Evolutionary conservation across 1,139 yeast species (phyloP).

Genomic region (Zhuliangozyma blackwelliae): DNA sequence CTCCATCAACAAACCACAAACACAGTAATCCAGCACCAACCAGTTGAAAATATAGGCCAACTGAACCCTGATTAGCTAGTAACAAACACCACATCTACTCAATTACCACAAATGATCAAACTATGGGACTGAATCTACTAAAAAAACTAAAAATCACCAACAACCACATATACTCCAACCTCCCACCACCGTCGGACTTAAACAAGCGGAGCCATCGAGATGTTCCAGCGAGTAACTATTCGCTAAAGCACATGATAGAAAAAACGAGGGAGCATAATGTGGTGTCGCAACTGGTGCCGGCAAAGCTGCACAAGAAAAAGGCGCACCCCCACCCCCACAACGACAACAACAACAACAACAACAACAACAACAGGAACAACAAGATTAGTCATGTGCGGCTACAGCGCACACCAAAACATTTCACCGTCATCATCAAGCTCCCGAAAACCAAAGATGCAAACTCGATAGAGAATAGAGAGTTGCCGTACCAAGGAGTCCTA

Average conservation of each 20-base stretch:
- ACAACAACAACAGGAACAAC: not conserved
- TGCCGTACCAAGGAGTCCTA: conserved; percentile 66
- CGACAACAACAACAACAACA: no score
- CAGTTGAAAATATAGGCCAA: no score
- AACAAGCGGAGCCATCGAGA: conserved; percentile 18
- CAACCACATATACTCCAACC: conserved; percentile 22
- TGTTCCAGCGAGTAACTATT: conserved; percentile 13
- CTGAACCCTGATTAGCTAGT: no score
- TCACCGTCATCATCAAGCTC: conserved; percentile 3
- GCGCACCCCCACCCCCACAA: no score
- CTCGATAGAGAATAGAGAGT: conserved; percentile 19
- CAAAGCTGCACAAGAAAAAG: no score
- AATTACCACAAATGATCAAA: not conserved
- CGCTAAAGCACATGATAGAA: conserved; percentile 12
- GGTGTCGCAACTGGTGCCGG: no score
- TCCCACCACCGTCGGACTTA: conserved; percentile 13
- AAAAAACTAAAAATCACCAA: conserved; percentile 25
- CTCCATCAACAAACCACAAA: no score
- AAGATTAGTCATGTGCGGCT: not conserved
- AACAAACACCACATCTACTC: no score
- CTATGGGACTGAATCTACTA: conserved; percentile 19
- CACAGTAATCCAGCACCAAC: no score
- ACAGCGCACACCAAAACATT: conserved; percentile 1
- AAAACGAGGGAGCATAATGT: conserved; percentile 3
- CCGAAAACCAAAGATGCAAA: not conserved